Evolutionary conservation across 805 yeast species (phyloP).

Genomic region (Blastobotrys peoriensis): DNA sequence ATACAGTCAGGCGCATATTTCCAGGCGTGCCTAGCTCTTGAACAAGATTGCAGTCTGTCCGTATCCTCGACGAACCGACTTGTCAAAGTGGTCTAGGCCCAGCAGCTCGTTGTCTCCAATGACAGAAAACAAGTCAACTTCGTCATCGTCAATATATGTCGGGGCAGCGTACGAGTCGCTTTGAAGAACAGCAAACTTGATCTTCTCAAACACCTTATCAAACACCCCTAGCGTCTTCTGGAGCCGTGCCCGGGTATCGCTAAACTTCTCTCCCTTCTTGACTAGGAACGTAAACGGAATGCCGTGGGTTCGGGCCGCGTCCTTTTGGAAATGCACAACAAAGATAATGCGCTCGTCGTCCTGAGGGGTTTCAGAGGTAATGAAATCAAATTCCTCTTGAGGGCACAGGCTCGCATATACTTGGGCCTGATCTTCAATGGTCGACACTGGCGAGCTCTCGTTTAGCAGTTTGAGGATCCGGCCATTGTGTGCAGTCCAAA

Average conservation of each 20-base stretch:
- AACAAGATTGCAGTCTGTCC: constrained; percentile 55
- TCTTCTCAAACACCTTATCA: constrained; percentile 71
- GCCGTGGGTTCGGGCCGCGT: constrained; percentile 64
- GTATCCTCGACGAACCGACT: constrained; percentile 51
- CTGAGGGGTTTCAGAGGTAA: constrained; percentile 24
- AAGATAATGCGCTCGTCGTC: constrained; percentile 44
- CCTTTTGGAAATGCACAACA: constrained; percentile 73
- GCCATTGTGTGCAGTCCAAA: constrained; percentile 24
- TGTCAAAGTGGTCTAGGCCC: constrained; percentile 85
- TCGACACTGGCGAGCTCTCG: constrained; percentile 34
- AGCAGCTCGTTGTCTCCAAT: constrained; percentile 47
- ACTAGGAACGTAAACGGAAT: constrained; percentile 76
- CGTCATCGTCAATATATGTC: constrained; percentile 43
- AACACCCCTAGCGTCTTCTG: constrained; percentile 69
- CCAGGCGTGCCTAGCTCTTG: too few relatives aligned
- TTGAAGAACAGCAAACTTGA: constrained; percentile 55
- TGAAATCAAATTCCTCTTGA: constrained; percentile 29
- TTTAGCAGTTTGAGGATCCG: constrained; percentile 31
- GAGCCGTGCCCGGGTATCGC: constrained; percentile 59
- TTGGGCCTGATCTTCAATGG: constrained; percentile 33
- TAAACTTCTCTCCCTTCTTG: constrained; percentile 58
- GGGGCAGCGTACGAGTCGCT: constrained; percentile 12
- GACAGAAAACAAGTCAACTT: constrained; percentile 49
- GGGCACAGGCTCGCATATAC: constrained; percentile 46
- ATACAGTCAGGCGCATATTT: too few relatives aligned